These are phyloP conservation scores for Chlamydomonas sphaeroides DNA, from an alignment of 139 green algal species.

Conservation along the genomic window DNA sequence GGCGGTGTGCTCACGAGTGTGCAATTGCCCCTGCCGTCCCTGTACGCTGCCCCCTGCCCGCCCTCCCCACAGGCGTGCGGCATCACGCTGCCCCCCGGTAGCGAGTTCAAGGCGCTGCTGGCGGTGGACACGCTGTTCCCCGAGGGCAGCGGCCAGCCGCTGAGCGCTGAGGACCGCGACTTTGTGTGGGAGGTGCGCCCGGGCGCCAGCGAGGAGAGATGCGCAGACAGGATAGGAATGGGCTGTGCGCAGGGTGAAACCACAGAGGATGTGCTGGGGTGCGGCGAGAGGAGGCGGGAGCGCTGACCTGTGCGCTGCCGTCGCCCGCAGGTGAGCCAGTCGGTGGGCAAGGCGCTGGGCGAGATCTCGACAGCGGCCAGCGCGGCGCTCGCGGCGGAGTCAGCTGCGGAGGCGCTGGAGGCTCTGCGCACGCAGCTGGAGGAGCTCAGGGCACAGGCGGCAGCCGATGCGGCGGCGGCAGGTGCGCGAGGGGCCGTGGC, in stretches of 20 bases:
- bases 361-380: neutral
- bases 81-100: slow-evolving; percentile 17
- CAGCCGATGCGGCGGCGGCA: neutral
- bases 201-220: too few relatives aligned
- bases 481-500: too few relatives aligned
- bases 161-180: slow-evolving; percentile 58
- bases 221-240: too few relatives aligned
- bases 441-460: slow-evolving; percentile 17
- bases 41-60: too few relatives aligned
- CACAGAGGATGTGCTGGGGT: too few relatives aligned
- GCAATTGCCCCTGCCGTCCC: too few relatives aligned
- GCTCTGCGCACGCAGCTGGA: slow-evolving; percentile 2
- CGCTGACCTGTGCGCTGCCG: too few relatives aligned
- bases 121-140: slow-evolving; percentile 70
- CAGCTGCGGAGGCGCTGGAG: slow-evolving; percentile 18
- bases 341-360: slow-evolving; percentile 1
- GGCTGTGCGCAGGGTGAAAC: too few relatives aligned
- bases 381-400: neutral
- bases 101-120: slow-evolving; percentile 63
- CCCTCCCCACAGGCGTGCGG: slow-evolving; percentile 30
- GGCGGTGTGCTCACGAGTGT: too few relatives aligned
- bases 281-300: too few relatives aligned
- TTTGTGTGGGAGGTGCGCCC: slow-evolving; percentile 65
- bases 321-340: slow-evolving; percentile 40
- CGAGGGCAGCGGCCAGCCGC: slow-evolving; percentile 60